Base-by-base conservation (phyloP, 1,139 yeast species). In the Citeromyces hawaiiensis region DNA sequence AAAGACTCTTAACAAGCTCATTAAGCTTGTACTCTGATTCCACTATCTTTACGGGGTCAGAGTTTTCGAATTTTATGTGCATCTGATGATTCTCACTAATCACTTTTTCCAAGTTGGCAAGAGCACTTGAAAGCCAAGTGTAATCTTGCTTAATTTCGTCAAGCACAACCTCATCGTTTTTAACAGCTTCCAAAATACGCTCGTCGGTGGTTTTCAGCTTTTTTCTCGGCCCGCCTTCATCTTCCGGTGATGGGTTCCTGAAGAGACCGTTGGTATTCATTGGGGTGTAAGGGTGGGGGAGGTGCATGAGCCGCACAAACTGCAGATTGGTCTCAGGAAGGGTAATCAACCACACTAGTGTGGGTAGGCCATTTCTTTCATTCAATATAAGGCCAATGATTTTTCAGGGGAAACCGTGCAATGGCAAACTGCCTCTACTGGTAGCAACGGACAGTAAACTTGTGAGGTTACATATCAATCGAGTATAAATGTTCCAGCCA, bases 11-110 rank as follows among this genome's bases (percentile, higher is more conserved):
- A 33, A 61, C 47, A 4, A 54, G 48, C n/a, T 52, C 52, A 35
- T 55, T 48, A 10, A 60, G 45, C 17, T 49, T 45, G 4, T 50
- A 51, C 38, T 60, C 63, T 0, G 61, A 51, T n/a, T 49, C 54
- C n/a, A 53, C 34, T 35, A 48, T 52, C 48, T 57, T 59, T 31
- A 53, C 38, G 2, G 67, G 67, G n/a, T 60, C 61, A 29, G 32
- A 29, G 19, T 48, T 48, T 0, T 51, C 43, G 43, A 47, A 48
- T 36, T 52, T 51, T 11, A 47, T 48, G 11, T 68, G 51, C 35
- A 50, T 47, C 32, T 51, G 52, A 8, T 49, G 43, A 48, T 63
- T 64, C 29, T 45, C 45, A 11, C 48, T 39, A 4, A 54, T 44
- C 0, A 55, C 51, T 11, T 46, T 43, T 35, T 56, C 56, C 30